Percentiles rank a stretch among this genome's conserved stretches.
Evolutionary conservation across 768 basidiomycete species (phyloP).

Genomic region (Boletus coccyginus): DNA sequence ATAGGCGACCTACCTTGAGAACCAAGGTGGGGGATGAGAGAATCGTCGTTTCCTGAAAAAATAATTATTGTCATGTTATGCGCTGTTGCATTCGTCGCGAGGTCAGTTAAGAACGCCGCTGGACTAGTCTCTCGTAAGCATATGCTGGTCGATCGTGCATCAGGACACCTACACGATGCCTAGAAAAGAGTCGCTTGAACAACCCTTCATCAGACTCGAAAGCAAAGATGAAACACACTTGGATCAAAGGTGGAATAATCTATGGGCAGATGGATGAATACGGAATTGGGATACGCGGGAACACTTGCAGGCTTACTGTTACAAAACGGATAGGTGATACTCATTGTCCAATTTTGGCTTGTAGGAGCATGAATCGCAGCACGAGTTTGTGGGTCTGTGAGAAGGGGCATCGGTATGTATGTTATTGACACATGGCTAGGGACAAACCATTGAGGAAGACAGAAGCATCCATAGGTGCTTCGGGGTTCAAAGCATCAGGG

Average conservation of each 20-base stretch:
- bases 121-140: constrained; percentile 39
- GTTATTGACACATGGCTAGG: background rate
- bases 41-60: constrained; percentile 69
- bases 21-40: constrained; percentile 59
- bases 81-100: constrained; percentile 62
- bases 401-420: background rate
- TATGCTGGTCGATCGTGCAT: background rate
- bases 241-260: constrained; percentile 26
- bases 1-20: constrained; percentile 49
- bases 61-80: constrained; percentile 52
- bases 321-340: constrained; percentile 36
- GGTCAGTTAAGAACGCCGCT: constrained; percentile 59
- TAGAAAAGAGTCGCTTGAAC: constrained; percentile 7
- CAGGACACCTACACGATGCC: constrained; percentile 33
- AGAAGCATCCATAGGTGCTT: constrained; percentile 46
- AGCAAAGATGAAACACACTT: constrained; percentile 25
- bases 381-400: constrained; percentile 50
- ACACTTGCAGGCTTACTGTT: constrained; percentile 20
- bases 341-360: constrained; percentile 44
- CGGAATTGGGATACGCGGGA: background rate
- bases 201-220: background rate
- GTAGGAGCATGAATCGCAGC: constrained; percentile 68
- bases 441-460: constrained; percentile 62
- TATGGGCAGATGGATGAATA: constrained; percentile 7
- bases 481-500: constrained; percentile 54